These are phyloP conservation scores for Hymenoscyphus fructigenus DNA, from an alignment of 2,329 filamentous ascomycete species.

Conservation along the genomic window DNA sequence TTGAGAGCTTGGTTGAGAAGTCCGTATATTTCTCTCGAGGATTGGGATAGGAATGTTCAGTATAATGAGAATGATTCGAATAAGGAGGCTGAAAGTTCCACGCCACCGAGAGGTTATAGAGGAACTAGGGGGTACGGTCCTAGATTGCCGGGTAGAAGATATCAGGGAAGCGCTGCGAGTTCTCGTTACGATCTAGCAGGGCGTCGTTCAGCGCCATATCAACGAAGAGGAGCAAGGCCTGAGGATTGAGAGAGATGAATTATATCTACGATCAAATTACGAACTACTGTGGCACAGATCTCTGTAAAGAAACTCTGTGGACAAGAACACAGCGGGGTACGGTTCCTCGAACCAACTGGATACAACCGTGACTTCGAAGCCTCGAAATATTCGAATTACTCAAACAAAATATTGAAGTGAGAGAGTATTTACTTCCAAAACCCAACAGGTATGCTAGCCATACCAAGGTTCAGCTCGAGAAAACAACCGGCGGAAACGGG, in stretches of 20 bases:
- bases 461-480: too few relatives aligned
- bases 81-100: slow-evolving; percentile 8
- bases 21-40: slow-evolving; percentile 67
- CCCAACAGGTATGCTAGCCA: too few relatives aligned
- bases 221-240: background rate
- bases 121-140: background rate
- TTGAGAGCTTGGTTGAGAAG: slow-evolving; percentile 79
- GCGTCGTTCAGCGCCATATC: background rate
- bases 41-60: slow-evolving; percentile 64
- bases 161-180: background rate
- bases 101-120: background rate
- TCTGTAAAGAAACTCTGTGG: too few relatives aligned
- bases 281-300: background rate
- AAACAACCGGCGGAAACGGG: too few relatives aligned
- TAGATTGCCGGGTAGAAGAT: background rate
- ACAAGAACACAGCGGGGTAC: too few relatives aligned
- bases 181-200: background rate
- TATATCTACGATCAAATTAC: background rate
- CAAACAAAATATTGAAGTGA: too few relatives aligned
- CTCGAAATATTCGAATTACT: too few relatives aligned
- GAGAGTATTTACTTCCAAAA: too few relatives aligned
- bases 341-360: too few relatives aligned
- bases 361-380: too few relatives aligned
- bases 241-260: background rate
- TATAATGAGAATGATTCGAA: slow-evolving; percentile 23